Base-by-base conservation (phyloP, 108 stramenopile genomes). In the Skeletonema tropicum region DNA sequence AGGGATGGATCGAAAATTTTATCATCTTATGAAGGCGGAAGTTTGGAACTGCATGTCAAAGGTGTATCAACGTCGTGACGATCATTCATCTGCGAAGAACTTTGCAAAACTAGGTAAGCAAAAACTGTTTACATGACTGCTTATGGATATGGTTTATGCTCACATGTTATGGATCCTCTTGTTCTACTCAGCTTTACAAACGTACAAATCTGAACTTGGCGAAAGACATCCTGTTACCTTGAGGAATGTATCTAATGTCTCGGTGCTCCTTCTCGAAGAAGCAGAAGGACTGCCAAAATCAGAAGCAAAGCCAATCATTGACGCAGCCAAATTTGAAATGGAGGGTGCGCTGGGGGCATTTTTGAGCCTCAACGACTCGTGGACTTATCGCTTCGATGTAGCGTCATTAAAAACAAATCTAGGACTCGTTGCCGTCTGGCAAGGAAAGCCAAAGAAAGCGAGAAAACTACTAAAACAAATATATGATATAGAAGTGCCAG, bases 281-380 rank as follows among this genome's bases (percentile, higher is more conserved):
- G 73, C 79, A 48, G 79, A 80, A 70, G 32, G 41, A 9, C 63
- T 80, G 23, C 55, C 58, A 17, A 64, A 69, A 49, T 25, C 26
- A 26, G 48, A 80, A 72, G 33, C 73, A 6, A 80, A 80, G 26
- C n/a, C 68, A n/a, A 65, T 74, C 39, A 80, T 80, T 30, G 79
- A 80, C 64, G 79, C 72, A 52, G 79, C 79, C 42, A 80, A 80
- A 63, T 80, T 49, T 57, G 79, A 80, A 57, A 64, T 80, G 65
- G 79, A 80, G 64, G 73, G 74, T 32, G 38, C 79, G 5, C 33
- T 80, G 14, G 73, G 74, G 62, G 60, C 67, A 31, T 80, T 80
- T 46, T 57, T 69, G 26, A 41, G 55, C 39, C 60, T 80, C 32
- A 68, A 80, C 31, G 73, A 80, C 42, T 55, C 71, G 68, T 80